Conservation (phyloP, 352 stramenopile species). For the Phytophthora pisi region DNA sequence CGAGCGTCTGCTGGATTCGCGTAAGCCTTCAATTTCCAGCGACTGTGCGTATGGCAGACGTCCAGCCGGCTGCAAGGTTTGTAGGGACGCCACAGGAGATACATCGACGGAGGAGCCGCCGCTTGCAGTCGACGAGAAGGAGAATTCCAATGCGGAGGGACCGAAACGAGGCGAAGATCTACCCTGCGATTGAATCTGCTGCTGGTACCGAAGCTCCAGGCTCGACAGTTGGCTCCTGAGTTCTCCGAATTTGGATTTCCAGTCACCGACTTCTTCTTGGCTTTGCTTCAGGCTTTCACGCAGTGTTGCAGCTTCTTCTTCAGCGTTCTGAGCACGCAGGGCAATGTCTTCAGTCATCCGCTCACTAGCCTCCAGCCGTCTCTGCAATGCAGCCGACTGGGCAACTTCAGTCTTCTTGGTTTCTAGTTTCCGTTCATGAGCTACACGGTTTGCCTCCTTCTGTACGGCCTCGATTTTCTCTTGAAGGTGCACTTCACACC, state of each 20-base stretch:
- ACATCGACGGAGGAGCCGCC: constrained; percentile 24
- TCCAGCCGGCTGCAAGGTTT: constrained; percentile 53
- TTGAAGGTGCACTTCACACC: constrained; percentile 37
- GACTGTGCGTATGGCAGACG: constrained; percentile 81
- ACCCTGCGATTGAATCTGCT: constrained; percentile 12
- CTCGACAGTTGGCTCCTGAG: constrained; percentile 20
- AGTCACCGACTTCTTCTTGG: constrained; percentile 21
- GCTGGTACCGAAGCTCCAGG: constrained; percentile 18
- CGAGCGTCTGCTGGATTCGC: constrained; percentile 65
- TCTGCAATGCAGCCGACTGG: constrained; percentile 20
- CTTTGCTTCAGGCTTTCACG: constrained; percentile 14
- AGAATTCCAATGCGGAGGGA: constrained; percentile 30
- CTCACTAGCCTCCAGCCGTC: constrained; percentile 31
- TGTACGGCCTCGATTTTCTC: constrained; percentile 61
- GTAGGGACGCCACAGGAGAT: constrained; percentile 32
- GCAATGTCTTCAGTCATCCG: constrained; percentile 22
- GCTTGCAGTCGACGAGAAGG: constrained; percentile 35
- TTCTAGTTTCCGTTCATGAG: constrained; percentile 60
- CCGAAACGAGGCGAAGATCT: constrained; percentile 24
- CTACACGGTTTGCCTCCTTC: constrained; percentile 52
- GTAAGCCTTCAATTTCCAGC: constrained; percentile 81
- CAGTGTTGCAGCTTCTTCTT: constrained; percentile 26
- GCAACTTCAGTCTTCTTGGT: constrained; percentile 39
- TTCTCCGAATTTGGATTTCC: constrained; percentile 32
- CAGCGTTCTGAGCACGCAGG: constrained; percentile 15